A percentile compares a stretch with the other conserved stretches of the same genome.
phyloP scores from a whole-genome alignment of 176 grass and related monocot genomes.

The Dendrocalamus sinicus region DNA sequence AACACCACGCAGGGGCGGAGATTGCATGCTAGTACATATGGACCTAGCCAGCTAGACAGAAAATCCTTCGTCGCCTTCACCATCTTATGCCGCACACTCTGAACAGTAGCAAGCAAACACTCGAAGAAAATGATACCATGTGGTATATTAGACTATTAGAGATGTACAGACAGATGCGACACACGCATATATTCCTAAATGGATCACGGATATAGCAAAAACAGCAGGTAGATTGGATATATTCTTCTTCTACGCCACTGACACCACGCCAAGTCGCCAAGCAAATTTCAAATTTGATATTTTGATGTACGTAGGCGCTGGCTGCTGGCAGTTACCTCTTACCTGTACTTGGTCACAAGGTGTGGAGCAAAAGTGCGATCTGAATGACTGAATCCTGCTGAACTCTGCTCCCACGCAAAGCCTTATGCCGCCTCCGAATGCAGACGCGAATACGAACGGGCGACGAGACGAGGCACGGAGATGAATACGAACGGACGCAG shows the following conservation, averaged over 20 bases:
- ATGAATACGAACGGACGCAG: too few relatives aligned
- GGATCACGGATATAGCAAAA: not conserved
- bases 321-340: not conserved
- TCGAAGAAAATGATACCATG: not conserved
- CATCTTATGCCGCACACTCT: not conserved
- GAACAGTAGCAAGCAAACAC: not conserved
- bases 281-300: too few relatives aligned
- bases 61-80: not conserved
- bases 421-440: slow-evolving; percentile 34
- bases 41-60: not conserved
- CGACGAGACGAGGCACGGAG: too few relatives aligned
- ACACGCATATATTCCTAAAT: not conserved
- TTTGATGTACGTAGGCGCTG: too few relatives aligned
- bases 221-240: slow-evolving; percentile 1
- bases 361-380: slow-evolving; percentile 29
- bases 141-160: not conserved
- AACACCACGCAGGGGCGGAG: too few relatives aligned
- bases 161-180: slow-evolving; percentile 33
- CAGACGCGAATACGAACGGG: too few relatives aligned
- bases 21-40: not conserved
- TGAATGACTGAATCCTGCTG: not conserved
- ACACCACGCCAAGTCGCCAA: too few relatives aligned
- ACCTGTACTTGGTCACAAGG: slow-evolving; percentile 32
- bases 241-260: too few relatives aligned
- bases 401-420: slow-evolving; percentile 22